Evolutionary conservation across 352 stramenopile genomes (phyloP).

Genomic region (Globisporangium lucens): DNA sequence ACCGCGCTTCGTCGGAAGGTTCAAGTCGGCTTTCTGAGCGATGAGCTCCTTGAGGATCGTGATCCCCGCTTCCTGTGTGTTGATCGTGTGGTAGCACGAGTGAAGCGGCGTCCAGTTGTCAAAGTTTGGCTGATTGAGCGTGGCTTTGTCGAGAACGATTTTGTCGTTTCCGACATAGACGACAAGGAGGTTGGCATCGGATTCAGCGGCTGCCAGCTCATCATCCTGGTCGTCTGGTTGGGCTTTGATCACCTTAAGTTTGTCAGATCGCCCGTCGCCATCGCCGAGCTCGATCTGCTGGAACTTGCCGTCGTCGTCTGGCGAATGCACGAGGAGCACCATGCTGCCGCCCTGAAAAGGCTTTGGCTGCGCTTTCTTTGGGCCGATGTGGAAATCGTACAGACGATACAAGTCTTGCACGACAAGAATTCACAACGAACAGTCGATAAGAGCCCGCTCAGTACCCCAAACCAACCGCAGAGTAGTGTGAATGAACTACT

Average conservation of each 20-base stretch:
- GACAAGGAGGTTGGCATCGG: slow-evolving; percentile 51
- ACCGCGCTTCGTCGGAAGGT: slow-evolving; percentile 59
- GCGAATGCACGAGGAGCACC: slow-evolving; percentile 57
- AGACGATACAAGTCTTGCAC: slow-evolving; percentile 62
- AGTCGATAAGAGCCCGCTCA: neutral
- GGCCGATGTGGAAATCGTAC: slow-evolving; percentile 81
- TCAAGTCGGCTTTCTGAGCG: slow-evolving; percentile 53
- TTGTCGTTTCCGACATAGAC: slow-evolving; percentile 68
- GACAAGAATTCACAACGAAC: neutral
- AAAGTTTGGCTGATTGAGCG: slow-evolving; percentile 65
- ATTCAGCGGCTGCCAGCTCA: slow-evolving; percentile 20
- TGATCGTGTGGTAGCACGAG: slow-evolving; percentile 69
- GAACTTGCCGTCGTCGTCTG: slow-evolving; percentile 47
- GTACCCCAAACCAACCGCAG: too few species aligned
- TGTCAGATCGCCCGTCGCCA: slow-evolving; percentile 9
- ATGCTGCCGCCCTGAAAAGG: slow-evolving; percentile 60
- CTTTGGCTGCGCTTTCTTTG: slow-evolving; percentile 47
- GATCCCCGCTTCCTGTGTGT: slow-evolving; percentile 66
- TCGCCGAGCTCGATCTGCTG: slow-evolving; percentile 37
- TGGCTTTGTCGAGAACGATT: slow-evolving; percentile 66
- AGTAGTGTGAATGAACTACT: neutral
- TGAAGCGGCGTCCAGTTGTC: slow-evolving; percentile 80
- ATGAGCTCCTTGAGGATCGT: slow-evolving; percentile 68
- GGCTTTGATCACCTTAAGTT: slow-evolving; percentile 13
- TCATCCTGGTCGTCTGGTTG: slow-evolving; percentile 13